Percentiles rank a stretch among this genome's conserved stretches.
Evolutionary conservation across 768 basidiomycete genomes (phyloP).

Genomic region (Termitomyces sp.): DNA sequence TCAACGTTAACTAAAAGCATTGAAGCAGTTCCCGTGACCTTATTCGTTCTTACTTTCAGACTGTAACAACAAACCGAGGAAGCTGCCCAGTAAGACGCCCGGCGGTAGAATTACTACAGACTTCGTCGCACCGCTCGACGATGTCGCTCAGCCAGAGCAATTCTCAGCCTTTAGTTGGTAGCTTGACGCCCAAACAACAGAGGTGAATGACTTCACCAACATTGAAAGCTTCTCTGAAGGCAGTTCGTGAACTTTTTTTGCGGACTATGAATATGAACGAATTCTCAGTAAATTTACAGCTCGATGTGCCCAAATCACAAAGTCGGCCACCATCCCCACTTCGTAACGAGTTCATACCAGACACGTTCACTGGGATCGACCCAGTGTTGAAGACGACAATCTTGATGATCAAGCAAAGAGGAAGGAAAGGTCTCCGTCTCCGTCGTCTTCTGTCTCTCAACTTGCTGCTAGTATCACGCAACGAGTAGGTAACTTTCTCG

Average conservation of each 20-base stretch:
- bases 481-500: conserved; percentile 67
- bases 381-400: conserved; percentile 43
- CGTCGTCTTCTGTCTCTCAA: conserved; percentile 67
- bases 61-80: conserved; percentile 1
- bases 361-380: conserved; percentile 56
- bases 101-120: conserved; percentile 19
- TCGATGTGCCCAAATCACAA: conserved; percentile 34
- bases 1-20: neutral
- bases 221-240: conserved; percentile 17
- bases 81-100: conserved; percentile 9
- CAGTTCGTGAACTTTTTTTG: conserved; percentile 14
- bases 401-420: conserved; percentile 23
- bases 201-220: conserved; percentile 26
- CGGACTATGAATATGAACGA: neutral
- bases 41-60: neutral
- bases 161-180: conserved; percentile 16
- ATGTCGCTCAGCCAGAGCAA: conserved; percentile 20
- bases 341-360: conserved; percentile 56
- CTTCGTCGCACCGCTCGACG: conserved; percentile 21
- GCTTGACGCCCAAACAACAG: conserved; percentile 18
- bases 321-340: conserved; percentile 72
- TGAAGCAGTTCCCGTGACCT: neutral
- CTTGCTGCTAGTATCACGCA: conserved; percentile 75
- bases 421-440: conserved; percentile 51
- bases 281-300: conserved; percentile 23